phyloP scores from a whole-genome alignment of 768 basidiomycete genomes.

The Udeniomyces megalosporus region DNA sequence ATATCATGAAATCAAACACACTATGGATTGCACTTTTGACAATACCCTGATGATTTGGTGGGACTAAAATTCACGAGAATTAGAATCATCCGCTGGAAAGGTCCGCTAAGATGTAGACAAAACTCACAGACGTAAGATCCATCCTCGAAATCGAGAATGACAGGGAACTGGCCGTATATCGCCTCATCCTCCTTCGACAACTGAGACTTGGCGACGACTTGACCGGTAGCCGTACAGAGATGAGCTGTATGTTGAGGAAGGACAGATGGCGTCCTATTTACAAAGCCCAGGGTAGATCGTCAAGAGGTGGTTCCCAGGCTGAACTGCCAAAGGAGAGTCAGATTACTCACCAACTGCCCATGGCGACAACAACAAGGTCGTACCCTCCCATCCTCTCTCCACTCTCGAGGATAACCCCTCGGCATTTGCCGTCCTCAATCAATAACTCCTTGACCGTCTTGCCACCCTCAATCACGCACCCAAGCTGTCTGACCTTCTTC shows the following conservation, averaged over 20 bases:
- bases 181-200: conserved; percentile 54
- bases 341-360: conserved; percentile 51
- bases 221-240: conserved; percentile 31
- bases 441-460: conserved; percentile 42
- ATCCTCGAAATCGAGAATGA: conserved; percentile 39
- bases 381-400: conserved; percentile 30
- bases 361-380: conserved; percentile 39
- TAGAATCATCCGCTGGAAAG: background rate
- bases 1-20: background rate
- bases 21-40: conserved; percentile 58
- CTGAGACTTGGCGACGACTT: conserved; percentile 60
- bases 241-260: background rate
- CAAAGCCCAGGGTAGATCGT: background rate
- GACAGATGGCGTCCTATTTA: background rate
- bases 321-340: background rate
- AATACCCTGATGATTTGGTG: conserved; percentile 31
- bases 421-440: conserved; percentile 23
- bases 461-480: conserved; percentile 45
- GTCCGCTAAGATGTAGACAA: conserved; percentile 36
- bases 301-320: background rate
- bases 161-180: background rate
- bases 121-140: conserved; percentile 73
- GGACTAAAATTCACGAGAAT: background rate
- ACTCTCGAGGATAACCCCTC: conserved; percentile 47
- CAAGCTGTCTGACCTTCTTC: conserved; percentile 40